phyloP scores from a whole-genome alignment of 1,284 basidiomycete species.

The Microbotryum intermedium region DNA sequence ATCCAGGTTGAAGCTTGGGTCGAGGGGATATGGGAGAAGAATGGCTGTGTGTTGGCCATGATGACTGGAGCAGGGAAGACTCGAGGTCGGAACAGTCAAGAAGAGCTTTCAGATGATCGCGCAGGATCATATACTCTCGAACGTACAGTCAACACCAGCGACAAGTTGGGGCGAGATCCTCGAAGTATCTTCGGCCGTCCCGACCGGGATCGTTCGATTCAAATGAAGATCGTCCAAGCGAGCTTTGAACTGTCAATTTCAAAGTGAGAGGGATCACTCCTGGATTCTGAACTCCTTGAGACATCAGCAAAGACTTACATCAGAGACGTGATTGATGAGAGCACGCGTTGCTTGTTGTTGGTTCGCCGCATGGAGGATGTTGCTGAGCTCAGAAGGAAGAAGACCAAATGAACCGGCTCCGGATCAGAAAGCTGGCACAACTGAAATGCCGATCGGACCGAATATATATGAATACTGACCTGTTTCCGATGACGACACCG shows the following conservation, averaged over 20 bases:
- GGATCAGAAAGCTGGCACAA: too few species aligned
- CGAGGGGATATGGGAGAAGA: constrained; percentile 57
- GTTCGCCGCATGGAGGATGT: constrained; percentile 59
- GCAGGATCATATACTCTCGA: too few species aligned
- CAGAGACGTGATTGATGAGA: neutral
- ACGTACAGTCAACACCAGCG: constrained; percentile 53
- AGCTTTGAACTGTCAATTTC: constrained; percentile 42
- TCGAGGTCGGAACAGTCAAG: too few species aligned
- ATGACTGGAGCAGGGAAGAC: constrained; percentile 34
- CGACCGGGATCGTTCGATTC: constrained; percentile 56
- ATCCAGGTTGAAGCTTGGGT: constrained; percentile 62
- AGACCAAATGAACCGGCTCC: too few species aligned
- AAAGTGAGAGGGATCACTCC: constrained; percentile 6
- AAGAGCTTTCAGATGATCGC: too few species aligned
- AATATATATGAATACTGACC: constrained; percentile 25
- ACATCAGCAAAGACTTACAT: neutral
- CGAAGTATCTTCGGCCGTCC: constrained; percentile 82
- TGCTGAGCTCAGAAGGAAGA: constrained; percentile 41
- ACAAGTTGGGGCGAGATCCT: constrained; percentile 69
- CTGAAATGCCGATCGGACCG: too few species aligned
- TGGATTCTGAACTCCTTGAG: too few species aligned
- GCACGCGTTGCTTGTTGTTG: constrained; percentile 8
- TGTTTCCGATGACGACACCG: constrained; percentile 57
- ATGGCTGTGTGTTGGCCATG: constrained; percentile 66
- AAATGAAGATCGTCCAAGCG: constrained; percentile 48